A percentile compares a stretch with the other conserved stretches of the same genome.
Conservation (phyloP, 805 yeast species). For the Millerozyma miso region DNA sequence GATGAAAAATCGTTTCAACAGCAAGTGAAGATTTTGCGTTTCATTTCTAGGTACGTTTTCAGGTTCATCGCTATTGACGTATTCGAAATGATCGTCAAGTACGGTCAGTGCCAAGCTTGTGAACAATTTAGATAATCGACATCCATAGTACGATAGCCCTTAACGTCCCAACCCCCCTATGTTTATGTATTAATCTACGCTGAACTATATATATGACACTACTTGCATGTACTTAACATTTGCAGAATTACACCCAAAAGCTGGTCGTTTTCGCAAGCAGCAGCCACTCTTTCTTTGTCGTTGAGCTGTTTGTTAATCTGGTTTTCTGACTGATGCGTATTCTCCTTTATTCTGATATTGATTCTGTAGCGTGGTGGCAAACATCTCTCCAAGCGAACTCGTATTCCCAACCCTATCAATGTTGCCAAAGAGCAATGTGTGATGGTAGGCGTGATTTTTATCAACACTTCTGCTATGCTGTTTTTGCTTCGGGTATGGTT, state of each 20-base stretch:
- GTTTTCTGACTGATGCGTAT: constrained; percentile 91
- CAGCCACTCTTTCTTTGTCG: constrained; percentile 96
- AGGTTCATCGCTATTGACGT: constrained; percentile 35
- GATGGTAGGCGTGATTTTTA: constrained; percentile 92
- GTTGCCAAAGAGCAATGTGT: constrained; percentile 98
- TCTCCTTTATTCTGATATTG: constrained; percentile 76
- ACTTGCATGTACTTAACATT: constrained; percentile 80
- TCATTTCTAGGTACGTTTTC: constrained; percentile 29
- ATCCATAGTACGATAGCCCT: neutral
- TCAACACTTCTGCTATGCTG: constrained; percentile 68
- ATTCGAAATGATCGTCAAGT: constrained; percentile 30
- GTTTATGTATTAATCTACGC: constrained; percentile 1
- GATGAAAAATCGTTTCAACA: constrained; percentile 10
- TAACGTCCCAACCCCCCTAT: neutral
- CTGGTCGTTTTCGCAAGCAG: constrained; percentile 97
- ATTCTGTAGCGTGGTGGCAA: constrained; percentile 82
- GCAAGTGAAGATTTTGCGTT: constrained; percentile 28
- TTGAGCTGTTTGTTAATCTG: constrained; percentile 96
- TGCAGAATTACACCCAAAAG: constrained; percentile 82
- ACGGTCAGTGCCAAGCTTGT: constrained; percentile 20
- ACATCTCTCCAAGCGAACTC: constrained; percentile 86
- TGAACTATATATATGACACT: neutral
- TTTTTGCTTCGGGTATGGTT: constrained; percentile 43
- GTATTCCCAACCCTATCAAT: constrained; percentile 87
- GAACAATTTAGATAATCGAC: neutral